Evolutionary conservation across 116 monocot genomes (phyloP).

Genomic region (Dioscorea cayenensis): DNA sequence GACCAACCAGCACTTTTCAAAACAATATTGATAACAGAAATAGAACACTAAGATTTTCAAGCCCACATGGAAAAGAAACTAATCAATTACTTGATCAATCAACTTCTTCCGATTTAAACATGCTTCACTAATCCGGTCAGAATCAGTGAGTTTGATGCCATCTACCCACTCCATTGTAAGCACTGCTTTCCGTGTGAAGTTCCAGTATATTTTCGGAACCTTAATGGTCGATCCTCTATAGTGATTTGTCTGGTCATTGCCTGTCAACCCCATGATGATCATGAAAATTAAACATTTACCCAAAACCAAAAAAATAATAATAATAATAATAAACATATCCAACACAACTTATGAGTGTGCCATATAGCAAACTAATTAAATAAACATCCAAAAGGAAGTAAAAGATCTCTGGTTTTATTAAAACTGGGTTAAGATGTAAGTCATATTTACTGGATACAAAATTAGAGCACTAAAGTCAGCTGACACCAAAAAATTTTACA

Average conservation of each 20-base stretch:
- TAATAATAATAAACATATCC: background rate
- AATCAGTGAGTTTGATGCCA: constrained; percentile 94
- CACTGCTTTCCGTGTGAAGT: constrained; percentile 76
- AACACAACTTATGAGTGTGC: background rate
- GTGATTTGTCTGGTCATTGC: constrained; percentile 14
- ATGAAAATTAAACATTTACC: background rate
- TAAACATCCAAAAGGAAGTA: too few relatives aligned
- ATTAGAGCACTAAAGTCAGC: too few relatives aligned
- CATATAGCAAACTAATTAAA: too few relatives aligned
- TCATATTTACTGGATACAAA: too few relatives aligned
- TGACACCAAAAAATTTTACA: too few relatives aligned
- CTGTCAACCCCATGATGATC: constrained; percentile 15
- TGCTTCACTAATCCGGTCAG: constrained; percentile 54
- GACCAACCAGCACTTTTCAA: too few relatives aligned
- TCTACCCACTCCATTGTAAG: constrained; percentile 99
- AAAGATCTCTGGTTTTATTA: too few relatives aligned
- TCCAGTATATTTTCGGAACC: constrained; percentile 98
- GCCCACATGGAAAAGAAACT: background rate
- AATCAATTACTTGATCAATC: constrained; percentile 65
- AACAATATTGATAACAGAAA: too few relatives aligned
- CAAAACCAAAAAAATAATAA: background rate
- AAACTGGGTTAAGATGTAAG: too few relatives aligned
- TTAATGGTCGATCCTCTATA: constrained; percentile 35
- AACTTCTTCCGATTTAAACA: constrained; percentile 59
- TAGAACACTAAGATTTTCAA: background rate